Base-by-base conservation (phyloP, 1,284 basidiomycete species). In the Puccinia sorghi region DNA sequence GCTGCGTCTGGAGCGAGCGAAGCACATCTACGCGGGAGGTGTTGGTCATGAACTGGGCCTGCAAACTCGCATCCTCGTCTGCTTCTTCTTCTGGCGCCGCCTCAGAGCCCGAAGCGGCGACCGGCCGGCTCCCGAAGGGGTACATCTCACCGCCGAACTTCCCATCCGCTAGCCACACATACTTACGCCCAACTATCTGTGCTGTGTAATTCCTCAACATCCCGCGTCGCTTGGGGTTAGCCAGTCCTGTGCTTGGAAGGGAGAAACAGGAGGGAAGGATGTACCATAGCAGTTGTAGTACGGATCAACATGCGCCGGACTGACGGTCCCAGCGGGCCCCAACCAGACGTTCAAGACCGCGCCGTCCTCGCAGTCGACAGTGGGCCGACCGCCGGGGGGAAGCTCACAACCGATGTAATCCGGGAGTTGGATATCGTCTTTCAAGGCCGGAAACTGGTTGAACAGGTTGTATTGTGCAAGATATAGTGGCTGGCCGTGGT, bases 221-320 rank as follows among this genome's bases (percentile, higher is more conserved):
- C 3, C 43, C 43, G 43, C 11, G 43, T 46, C 2, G 43, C 2
- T 46, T 32, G 32, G 43, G 43, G 43, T 52, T 7, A 17, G 50
- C 20, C 2, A 11, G 43, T n/a, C 46, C 6, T 11, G 22, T 17
- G n/a, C 20, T 17, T 39, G 37, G 13, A 27, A 59, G 22, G 27
- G 27, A 3, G 5, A 39, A 39, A 22, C 6, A 63, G 59, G 7
- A 25, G 46, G 32, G 22, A 57, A 32, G 32, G 41, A 8, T 20
- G 22, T 64, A 70, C 93, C 89, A 84, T 93, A 98, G 81, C 91
- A 88, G 84, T 99, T 99, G 86, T 89, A 93, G 85, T 90, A 97
- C 0, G 94, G 94, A 84, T 99, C 96, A n/a, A 90, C 93, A 85
- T 99, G 96, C 1, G 96, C 93, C 3, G 95, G 95, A 11, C 92